phyloP scores from a whole-genome alignment of 345 rosid genomes.

The Xanthoceras sorbifolium region DNA sequence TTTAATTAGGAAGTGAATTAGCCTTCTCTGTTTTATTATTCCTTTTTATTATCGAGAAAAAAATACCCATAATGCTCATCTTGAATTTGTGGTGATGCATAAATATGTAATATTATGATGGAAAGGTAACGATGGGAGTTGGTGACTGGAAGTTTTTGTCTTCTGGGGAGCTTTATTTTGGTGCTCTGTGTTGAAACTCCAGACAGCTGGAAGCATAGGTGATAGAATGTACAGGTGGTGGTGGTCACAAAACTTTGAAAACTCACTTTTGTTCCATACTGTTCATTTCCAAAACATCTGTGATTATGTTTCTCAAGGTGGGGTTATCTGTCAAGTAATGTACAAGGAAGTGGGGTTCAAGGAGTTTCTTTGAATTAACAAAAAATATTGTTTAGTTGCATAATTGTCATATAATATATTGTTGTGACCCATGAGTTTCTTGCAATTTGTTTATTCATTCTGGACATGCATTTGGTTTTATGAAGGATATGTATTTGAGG shows the following conservation, averaged over 20 bases:
- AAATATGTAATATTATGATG: slow-evolving; percentile 48
- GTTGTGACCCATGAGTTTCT: no score
- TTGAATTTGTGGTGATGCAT: slow-evolving; percentile 26
- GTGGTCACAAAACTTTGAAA: background rate
- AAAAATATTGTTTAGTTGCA: background rate
- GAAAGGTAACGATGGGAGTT: slow-evolving; percentile 46
- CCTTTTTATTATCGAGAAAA: background rate
- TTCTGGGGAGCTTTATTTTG: slow-evolving; percentile 60
- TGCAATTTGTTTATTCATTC: no score
- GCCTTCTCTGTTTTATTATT: slow-evolving; percentile 24
- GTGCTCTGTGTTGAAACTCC: slow-evolving; percentile 54
- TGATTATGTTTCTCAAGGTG: slow-evolving; percentile 11
- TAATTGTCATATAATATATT: no score
- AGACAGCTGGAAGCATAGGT: slow-evolving; percentile 20
- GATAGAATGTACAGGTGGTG: slow-evolving; percentile 37
- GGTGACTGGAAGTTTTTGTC: slow-evolving; percentile 30
- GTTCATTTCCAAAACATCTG: slow-evolving; percentile 2
- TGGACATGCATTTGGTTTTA: no score
- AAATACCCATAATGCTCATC: slow-evolving; percentile 18
- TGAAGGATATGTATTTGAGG: no score
- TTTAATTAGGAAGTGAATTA: slow-evolving; percentile 36
- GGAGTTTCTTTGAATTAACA: background rate
- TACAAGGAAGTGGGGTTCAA: background rate
- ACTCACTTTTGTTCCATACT: slow-evolving; percentile 7
- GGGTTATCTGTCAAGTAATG: background rate